Base-by-base conservation (phyloP, 2,329 filamentous ascomycete genomes). In the Alternaria conjuncta region DNA sequence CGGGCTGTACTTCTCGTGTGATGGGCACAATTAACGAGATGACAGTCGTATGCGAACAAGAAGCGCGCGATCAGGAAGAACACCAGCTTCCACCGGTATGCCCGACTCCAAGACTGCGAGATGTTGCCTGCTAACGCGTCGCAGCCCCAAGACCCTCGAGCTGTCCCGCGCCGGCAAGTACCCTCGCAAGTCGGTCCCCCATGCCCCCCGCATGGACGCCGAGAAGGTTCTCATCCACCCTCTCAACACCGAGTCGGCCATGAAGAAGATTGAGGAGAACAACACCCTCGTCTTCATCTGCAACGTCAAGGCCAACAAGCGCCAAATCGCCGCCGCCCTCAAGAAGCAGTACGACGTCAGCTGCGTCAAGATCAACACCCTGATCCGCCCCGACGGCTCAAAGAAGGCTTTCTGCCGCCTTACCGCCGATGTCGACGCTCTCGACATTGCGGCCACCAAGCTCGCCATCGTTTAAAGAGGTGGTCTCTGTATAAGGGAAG, bases 241-340 rank as follows among this genome's bases (percentile, higher is more conserved):
- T 75, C 89, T 99, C 82, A 99, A 99, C 91, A 99, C 96, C 67
- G 96, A 99, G 92, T 96, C 92, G 81, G 96, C 96, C 81, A 98
- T 99, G 95, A 99, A 99, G 93, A 97, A 97, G 92, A 97, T 99
- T 78, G 96, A 99, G 89, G 96, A 99, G 92, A 94, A 99, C 90
- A 99, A 99, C 90, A 99, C 96, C 75, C 90, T 99, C 57, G 93
- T 97, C 82, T 97, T 97, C 89, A 97, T 97, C 78, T 93, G 96
- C 81, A 92, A 97, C 77, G 86, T 95, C 84, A 81, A 81, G 78
- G 90, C 95, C 84, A 99, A 99, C 91, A 99, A 99, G 93, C 90
- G 94, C 82, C 96, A 99, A 88, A 99, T 99, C 87, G 97, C 97
- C 90, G 88, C 90, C 79, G 92, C 95, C 70, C 87, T 99, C 76